phyloP scores from a whole-genome alignment of 2,329 filamentous ascomycete genomes.

The Chrysoporthe cubensis region DNA sequence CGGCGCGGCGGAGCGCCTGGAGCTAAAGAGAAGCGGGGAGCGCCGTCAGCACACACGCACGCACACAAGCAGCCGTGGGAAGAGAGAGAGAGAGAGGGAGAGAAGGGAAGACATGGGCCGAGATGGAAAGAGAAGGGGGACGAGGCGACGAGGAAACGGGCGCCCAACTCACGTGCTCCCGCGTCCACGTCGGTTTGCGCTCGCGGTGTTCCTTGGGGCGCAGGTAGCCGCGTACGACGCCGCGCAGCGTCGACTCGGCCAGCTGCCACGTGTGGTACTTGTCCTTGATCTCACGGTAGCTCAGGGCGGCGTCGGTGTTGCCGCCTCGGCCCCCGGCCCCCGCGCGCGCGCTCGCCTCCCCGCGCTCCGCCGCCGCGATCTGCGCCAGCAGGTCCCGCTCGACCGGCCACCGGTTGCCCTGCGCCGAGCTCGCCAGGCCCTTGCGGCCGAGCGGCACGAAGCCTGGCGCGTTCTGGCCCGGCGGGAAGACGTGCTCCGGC shows the following conservation, averaged over 20 bases:
- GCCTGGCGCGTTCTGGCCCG: not conserved
- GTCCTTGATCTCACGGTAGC: constrained; percentile 7
- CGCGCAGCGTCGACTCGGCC: constrained; percentile 12
- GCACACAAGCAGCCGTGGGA: not conserved
- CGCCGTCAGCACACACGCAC: too few relatives aligned
- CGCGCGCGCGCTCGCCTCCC: too few relatives aligned
- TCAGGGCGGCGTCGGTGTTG: not conserved
- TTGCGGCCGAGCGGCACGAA: constrained; percentile 9
- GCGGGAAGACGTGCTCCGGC: not conserved
- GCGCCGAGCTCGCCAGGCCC: constrained; percentile 5
- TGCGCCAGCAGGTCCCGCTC: not conserved
- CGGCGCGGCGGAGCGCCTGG: not conserved
- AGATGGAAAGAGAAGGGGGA: not conserved
- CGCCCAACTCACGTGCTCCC: constrained; percentile 13
- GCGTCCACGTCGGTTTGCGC: constrained; percentile 13
- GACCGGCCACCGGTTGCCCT: constrained; percentile 16
- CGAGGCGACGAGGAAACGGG: too few relatives aligned
- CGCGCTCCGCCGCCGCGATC: constrained; percentile 11
- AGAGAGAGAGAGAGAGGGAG: too few relatives aligned
- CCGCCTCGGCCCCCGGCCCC: too few relatives aligned
- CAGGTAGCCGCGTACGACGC: constrained; percentile 1
- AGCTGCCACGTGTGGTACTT: constrained; percentile 8
- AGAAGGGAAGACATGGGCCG: not conserved
- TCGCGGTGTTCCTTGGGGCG: constrained; percentile 17
- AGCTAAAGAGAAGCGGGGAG: not conserved